These are phyloP conservation scores for Rhizopogon vulgaris DNA, from an alignment of 768 basidiomycete genomes.

Conservation along the genomic window DNA sequence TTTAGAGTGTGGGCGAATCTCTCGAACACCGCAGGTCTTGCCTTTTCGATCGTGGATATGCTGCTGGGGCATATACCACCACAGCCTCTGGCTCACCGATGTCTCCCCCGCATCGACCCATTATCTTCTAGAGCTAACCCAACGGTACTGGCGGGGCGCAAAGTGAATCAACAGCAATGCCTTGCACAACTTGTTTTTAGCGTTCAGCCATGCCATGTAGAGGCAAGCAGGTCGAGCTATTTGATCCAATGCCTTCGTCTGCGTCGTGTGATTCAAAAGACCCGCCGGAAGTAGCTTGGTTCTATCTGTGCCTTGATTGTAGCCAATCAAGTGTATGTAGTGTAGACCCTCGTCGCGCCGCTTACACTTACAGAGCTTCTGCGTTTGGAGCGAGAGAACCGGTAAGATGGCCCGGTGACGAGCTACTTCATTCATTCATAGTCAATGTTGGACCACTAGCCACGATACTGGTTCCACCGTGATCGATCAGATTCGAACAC, in stretches of 20 bases:
- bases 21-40: neutral
- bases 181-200: too few species aligned
- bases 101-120: too few species aligned
- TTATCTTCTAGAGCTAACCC: neutral
- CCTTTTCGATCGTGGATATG: neutral
- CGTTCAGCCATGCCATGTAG: too few species aligned
- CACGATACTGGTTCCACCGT: neutral
- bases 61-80: neutral
- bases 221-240: too few species aligned
- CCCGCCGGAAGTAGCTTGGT: neutral
- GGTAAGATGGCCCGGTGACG: too few species aligned
- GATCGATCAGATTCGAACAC: neutral
- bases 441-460: neutral
- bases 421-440: neutral
- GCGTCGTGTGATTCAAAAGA: neutral
- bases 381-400: neutral
- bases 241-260: too few species aligned
- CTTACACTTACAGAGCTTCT: neutral
- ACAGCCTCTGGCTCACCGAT: neutral
- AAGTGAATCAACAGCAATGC: too few species aligned
- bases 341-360: neutral
- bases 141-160: too few species aligned
- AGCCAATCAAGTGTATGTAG: neutral
- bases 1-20: neutral
- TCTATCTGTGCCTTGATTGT: neutral